Evolutionary conservation across 179 eudicot genomes (phyloP), one percentile per base, ranked within the genome.

Genomic region (Beta macrorhiza): DNA sequence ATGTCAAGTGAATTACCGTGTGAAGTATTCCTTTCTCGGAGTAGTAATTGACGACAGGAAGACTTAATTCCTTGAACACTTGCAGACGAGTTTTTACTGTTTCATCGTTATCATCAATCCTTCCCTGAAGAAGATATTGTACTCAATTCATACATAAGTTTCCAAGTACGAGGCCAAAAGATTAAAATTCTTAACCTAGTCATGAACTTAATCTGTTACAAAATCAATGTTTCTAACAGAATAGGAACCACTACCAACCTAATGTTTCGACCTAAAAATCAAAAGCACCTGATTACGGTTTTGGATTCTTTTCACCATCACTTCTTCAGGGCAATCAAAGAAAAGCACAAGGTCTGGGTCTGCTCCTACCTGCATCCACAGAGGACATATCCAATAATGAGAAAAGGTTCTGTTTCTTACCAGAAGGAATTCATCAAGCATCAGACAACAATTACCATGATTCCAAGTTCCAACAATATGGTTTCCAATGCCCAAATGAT

Each of bases 301-400:
- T 52, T 92, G 84, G 71, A 93, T 91, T 83, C 98, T 92, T 80
- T 89, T 89, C 87, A 95, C 84, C 98, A 95, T 95, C 87, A 83
- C 93, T 77, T 92, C 95, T 80, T 92, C 92, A 67, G 97, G 93
- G 80, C 95, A 95, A 84, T 95, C 98, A 85, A 95, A 95, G 87
- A 95, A 95, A 78, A 95, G 97, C 86, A 95, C 98, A 72, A 92
- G 84, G 79, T 91, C 86, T 79, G 98, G 98, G 71, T 90, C 93
- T 56, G 88, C 82, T 79, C 98, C 97, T 71, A 91, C 76, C 98
- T 93, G 89, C 84, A 89, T 67, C 47, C 56, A 45, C 62, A 67
- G 25, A 25, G 37, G 79, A 76, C 15, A 71, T 20, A 8, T 53
- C 45, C 52, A 65, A 20, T 67, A 62, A 52, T 32, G 17, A 74